Conservation (phyloP, 1,284 basidiomycete genomes). For the Cystobasidium sp. region DNA sequence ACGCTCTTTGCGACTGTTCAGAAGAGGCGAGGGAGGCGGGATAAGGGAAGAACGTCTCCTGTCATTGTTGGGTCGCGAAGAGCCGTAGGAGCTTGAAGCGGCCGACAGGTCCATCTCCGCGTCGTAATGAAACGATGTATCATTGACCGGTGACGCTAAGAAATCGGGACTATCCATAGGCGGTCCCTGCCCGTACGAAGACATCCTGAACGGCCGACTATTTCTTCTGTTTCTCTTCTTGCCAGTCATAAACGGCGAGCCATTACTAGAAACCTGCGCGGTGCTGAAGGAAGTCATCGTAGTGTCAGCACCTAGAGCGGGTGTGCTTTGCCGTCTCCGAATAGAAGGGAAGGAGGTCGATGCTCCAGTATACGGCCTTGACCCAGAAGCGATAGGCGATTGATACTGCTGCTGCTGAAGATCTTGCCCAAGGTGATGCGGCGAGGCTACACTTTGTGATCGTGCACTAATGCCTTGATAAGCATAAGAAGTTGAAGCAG, state of each 20-base stretch:
- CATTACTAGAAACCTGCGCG: not conserved
- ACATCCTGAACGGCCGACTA: not conserved
- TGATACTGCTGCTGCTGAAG: conserved; percentile 6
- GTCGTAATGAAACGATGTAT: conserved; percentile 1
- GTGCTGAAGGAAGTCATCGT: not conserved
- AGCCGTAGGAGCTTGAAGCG: conserved; percentile 7
- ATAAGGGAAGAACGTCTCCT: conserved; percentile 6
- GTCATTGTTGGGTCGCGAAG: not conserved
- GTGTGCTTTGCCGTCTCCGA: conserved; percentile 17
- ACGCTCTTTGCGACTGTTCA: not conserved
- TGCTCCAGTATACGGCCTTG: not conserved
- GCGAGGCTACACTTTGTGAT: conserved; percentile 1
- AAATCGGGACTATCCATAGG: not conserved
- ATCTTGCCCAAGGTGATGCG: not conserved
- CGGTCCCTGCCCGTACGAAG: not conserved
- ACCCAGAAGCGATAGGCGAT: not conserved
- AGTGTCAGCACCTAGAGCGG: conserved; percentile 8
- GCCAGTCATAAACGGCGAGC: conserved; percentile 5
- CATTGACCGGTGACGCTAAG: not conserved
- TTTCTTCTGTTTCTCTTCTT: not conserved
- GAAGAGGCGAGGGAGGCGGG: conserved; percentile 3
- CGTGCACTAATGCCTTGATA: not conserved
- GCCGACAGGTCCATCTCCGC: conserved; percentile 21
- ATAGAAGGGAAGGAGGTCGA: conserved; percentile 1
- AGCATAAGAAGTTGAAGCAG: not conserved